phyloP scores from a whole-genome alignment of 2,329 filamentous ascomycete genomes.

The Colletotrichum tamarilloi region DNA sequence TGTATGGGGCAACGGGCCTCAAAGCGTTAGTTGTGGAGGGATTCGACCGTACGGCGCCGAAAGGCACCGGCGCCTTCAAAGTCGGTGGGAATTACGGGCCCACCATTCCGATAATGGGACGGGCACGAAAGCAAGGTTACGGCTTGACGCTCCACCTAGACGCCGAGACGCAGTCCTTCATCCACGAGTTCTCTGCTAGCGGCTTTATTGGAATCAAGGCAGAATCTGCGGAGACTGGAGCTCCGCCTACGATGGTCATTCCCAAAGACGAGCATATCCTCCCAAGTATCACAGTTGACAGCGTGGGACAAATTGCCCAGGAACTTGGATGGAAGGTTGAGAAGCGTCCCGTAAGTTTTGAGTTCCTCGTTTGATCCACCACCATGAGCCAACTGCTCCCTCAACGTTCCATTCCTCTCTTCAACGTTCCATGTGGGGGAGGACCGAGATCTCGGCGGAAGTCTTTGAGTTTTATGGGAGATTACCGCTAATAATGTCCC shows the following conservation, averaged over 20 bases:
- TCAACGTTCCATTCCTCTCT: neutral
- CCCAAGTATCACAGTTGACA: neutral
- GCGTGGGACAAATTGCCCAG: neutral
- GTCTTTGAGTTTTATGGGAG: neutral
- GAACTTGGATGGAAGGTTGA: neutral
- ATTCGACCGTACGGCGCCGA: constrained; percentile 75
- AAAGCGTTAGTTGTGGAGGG: constrained; percentile 74
- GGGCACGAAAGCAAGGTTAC: constrained; percentile 69
- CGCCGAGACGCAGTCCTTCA: constrained; percentile 69
- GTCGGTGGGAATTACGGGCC: constrained; percentile 79
- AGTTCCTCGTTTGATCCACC: neutral
- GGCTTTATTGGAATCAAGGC: constrained; percentile 74
- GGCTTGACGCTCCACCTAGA: constrained; percentile 77
- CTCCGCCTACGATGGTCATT: neutral
- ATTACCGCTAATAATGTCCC: neutral
- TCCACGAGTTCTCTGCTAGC: constrained; percentile 77
- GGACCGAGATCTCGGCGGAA: neutral
- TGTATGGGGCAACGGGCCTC: constrained; percentile 52
- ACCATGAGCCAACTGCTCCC: neutral
- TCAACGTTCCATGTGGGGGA: neutral
- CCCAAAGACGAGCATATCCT: neutral
- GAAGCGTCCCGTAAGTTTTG: neutral
- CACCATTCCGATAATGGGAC: constrained; percentile 70
- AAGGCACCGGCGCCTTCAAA: constrained; percentile 74
- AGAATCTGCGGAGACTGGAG: neutral